Evolutionary conservation across 331 rosid genomes (phyloP).

Genomic region (Prunus yedoensis): DNA sequence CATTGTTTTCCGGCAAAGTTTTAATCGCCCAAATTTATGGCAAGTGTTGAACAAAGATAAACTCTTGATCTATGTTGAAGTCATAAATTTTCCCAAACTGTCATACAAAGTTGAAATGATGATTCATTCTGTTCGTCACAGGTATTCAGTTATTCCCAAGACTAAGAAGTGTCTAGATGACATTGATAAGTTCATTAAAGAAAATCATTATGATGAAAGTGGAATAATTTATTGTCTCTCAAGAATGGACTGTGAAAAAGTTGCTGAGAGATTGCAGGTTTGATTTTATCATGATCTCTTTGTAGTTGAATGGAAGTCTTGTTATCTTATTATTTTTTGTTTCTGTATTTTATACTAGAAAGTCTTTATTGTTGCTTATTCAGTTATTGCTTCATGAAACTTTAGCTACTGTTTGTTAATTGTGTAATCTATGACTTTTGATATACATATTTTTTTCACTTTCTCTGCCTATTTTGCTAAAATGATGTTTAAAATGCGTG

Average conservation of each 20-base stretch:
- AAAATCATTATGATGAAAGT: slow-evolving; percentile 85
- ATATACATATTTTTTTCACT: background rate
- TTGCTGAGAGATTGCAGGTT: slow-evolving; percentile 87
- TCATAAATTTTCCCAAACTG: slow-evolving; percentile 1
- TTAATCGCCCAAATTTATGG: slow-evolving; percentile 93
- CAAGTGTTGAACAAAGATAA: slow-evolving; percentile 33
- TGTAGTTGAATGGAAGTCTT: slow-evolving; percentile 16
- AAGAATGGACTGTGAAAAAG: slow-evolving; percentile 97
- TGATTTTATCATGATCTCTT: slow-evolving; percentile 29
- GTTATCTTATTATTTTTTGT: background rate
- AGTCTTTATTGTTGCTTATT: background rate
- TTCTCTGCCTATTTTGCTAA: background rate
- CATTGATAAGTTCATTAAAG: slow-evolving; percentile 80
- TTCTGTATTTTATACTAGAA: background rate
- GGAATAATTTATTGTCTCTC: slow-evolving; percentile 97
- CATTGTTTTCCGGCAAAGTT: slow-evolving; percentile 90
- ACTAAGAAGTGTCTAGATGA: slow-evolving; percentile 91
- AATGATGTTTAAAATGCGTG: too few relatives aligned
- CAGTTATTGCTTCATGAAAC: background rate
- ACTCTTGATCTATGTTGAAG: slow-evolving; percentile 11
- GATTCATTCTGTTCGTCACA: slow-evolving; percentile 33
- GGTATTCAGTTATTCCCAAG: slow-evolving; percentile 91
- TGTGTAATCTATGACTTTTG: background rate
- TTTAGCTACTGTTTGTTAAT: background rate
- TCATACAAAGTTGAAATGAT: background rate